Evolutionary conservation across 1,139 yeast species (phyloP), one percentile per base, ranked within the genome.

Genomic region (Suhomyces bokatorum): DNA sequence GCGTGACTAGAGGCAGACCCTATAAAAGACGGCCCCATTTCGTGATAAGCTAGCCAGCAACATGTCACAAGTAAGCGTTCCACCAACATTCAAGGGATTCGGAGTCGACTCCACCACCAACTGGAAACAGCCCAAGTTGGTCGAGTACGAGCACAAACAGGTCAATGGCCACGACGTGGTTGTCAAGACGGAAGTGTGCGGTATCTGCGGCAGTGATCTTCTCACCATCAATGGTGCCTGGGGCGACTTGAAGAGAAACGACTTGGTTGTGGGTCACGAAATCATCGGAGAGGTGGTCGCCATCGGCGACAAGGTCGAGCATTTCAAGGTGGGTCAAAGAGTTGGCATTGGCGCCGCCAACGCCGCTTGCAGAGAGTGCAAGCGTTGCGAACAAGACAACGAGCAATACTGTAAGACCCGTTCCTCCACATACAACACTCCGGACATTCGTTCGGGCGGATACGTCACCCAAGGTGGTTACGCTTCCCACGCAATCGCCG

Each of bases 401-500:
- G 80, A 77, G 53, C 76, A 70, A 51, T 77, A 77, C 62, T 78
- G 83, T 57, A 56, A 63, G 27, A 55, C 68, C 31, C 52, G 62
- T 33, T 75, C 73, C 24, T 62, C 63, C 37, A 77, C 83, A 6
- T 77, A 77, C 57, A 68, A 72, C 51, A 53, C 59, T 20, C 46
- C 50, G 11, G 75, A 75, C 56, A 56, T 64, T 16, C 47, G 46
- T 37, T 44, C 58, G 6, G 78, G 75, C 44, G 77, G 76, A 7
- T 73, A 71, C 50, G 66, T 67, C 40, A 66, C 79, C 16, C 76
- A 73, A 55, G 83, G 83, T 57, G 83, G 82, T n/a, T 78, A 77
- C 57, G 71, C 82, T 8, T 66, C 75, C 14, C 78, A 77, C 54
- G 66, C 72, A 40, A 65, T 79, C 53, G 76, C 73, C 35, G 69